Base-by-base conservation (phyloP, 371 early-diverging fungal genomes). In the Batkoa obscura region DNA sequence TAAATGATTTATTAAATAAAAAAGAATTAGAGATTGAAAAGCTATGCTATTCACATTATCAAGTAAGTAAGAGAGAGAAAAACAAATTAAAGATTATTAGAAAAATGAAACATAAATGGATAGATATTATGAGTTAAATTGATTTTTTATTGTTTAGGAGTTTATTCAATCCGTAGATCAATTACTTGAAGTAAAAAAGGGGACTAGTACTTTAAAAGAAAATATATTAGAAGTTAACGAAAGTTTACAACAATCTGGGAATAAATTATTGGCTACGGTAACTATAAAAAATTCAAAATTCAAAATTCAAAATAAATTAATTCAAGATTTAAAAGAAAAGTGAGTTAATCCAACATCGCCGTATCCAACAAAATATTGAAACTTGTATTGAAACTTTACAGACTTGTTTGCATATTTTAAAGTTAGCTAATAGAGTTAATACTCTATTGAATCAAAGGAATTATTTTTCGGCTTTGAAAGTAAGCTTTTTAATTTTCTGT, bases 11-110 rank as follows among this genome's bases (percentile, higher is more conserved):
- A 57, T 82, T 90, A 15, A 66, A 76, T 43, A 77, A 80, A 58
- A 94, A 94, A 62, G 96, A 95, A 64, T 75, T 76, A n/a, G 98
- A 98, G 68, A 98, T 98, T 61, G 94, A 94, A 70, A 81, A 84
- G 62, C 84, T 98, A 77, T 98, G 98, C 73, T 87, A 88, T 65
- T 76, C 80, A 59, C 87, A 98, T 66, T 93, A 94, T 64, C 90
- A 90, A 72, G 88, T 84, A 65, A 48, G 23, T 23, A 23, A 23
- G 23, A 23, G 23, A 23, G 23, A 23, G 23, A 23, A 23, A 23
- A 23, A 23, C 23, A 23, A 23, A 23, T 23, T 23, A 23, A 23
- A 23, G 23, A 23, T 23, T 23, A 23, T 23, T 23, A 23, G 23
- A 23, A 23, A 23, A 23, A 23, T 53, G 17, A 4, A n/a, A 30